Conservation (phyloP, 768 basidiomycete species). For the Boletus sp. region DNA sequence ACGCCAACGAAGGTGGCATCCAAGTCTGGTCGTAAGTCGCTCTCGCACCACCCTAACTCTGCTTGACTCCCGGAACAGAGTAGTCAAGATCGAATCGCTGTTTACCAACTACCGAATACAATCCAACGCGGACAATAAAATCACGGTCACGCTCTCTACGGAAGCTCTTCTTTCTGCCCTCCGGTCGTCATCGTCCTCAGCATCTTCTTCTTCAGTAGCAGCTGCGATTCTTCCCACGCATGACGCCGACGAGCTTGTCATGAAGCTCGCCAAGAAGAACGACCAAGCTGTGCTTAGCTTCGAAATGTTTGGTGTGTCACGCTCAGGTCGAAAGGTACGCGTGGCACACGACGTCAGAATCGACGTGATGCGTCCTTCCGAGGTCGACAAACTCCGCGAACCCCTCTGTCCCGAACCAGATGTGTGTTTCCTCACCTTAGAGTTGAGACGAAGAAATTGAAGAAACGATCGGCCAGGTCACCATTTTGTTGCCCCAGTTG, state of each 20-base stretch:
- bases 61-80: conserved; percentile 35
- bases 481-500: conserved; percentile 74
- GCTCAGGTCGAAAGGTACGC: conserved; percentile 60
- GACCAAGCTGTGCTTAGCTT: conserved; percentile 76
- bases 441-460: conserved; percentile 1
- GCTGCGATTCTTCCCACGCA: conserved; percentile 34
- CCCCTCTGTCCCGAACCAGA: conserved; percentile 87
- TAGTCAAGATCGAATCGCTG: conserved; percentile 64
- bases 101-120: conserved; percentile 82
- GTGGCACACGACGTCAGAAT: conserved; percentile 82
- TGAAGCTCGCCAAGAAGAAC: conserved; percentile 87
- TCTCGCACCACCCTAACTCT: conserved; percentile 30
- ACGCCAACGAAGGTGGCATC: conserved; percentile 77
- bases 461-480: conserved; percentile 48
- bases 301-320: conserved; percentile 64
- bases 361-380: conserved; percentile 73
- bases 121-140: conserved; percentile 81
- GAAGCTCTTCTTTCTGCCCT: conserved; percentile 77
- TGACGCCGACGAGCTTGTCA: conserved; percentile 64
- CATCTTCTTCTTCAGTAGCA: conserved; percentile 38
- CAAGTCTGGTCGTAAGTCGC: conserved; percentile 77
- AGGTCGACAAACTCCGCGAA: conserved; percentile 70
- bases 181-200: conserved; percentile 56
- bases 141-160: conserved; percentile 67
- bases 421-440: conserved; percentile 42